These are phyloP conservation scores for Puccinia triticina DNA, from an alignment of 1,284 basidiomycete genomes.

Conservation along the genomic window DNA sequence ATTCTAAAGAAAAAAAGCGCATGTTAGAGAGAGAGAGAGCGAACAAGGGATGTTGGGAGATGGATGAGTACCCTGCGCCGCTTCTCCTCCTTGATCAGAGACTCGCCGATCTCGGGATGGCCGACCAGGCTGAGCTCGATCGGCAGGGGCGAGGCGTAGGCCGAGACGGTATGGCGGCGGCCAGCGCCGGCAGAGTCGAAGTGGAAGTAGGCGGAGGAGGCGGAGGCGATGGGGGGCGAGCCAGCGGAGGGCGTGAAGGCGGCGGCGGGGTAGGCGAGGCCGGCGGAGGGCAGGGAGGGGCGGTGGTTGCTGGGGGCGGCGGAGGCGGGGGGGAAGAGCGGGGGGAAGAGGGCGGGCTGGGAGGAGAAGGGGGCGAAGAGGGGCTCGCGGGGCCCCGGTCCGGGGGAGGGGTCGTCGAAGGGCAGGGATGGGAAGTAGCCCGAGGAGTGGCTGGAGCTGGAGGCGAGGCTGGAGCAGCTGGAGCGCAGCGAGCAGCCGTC, in stretches of 20 bases:
- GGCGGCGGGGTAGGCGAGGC: slow-evolving; percentile 24
- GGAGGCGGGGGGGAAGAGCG: not conserved
- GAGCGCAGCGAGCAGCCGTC: slow-evolving; percentile 18
- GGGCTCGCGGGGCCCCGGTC: not conserved
- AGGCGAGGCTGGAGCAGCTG: slow-evolving; percentile 41
- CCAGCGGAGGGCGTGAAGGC: slow-evolving; percentile 45
- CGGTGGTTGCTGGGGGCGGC: slow-evolving; percentile 8
- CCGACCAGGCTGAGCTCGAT: slow-evolving; percentile 25
- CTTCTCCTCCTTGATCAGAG: slow-evolving; percentile 43
- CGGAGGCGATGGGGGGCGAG: slow-evolving; percentile 36
- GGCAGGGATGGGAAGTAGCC: slow-evolving; percentile 11
- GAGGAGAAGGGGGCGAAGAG: not conserved
- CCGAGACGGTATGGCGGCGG: slow-evolving; percentile 46
- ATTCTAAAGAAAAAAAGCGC: slow-evolving; percentile 11
- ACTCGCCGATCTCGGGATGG: slow-evolving; percentile 33
- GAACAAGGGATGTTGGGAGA: not conserved
- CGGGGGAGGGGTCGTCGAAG: not conserved
- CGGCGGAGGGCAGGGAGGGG: not conserved
- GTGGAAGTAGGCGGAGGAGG: slow-evolving; percentile 21
- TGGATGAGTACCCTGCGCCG: slow-evolving; percentile 26
- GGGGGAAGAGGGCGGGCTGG: not conserved
- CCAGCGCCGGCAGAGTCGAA: slow-evolving; percentile 15
- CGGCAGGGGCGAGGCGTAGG: slow-evolving; percentile 28
- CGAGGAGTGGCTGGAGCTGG: slow-evolving; percentile 12
- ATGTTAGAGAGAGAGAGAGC: too few relatives aligned